These are phyloP conservation scores for Fusarium globosum DNA, from an alignment of 2,329 filamentous ascomycete genomes.

Conservation along the genomic window DNA sequence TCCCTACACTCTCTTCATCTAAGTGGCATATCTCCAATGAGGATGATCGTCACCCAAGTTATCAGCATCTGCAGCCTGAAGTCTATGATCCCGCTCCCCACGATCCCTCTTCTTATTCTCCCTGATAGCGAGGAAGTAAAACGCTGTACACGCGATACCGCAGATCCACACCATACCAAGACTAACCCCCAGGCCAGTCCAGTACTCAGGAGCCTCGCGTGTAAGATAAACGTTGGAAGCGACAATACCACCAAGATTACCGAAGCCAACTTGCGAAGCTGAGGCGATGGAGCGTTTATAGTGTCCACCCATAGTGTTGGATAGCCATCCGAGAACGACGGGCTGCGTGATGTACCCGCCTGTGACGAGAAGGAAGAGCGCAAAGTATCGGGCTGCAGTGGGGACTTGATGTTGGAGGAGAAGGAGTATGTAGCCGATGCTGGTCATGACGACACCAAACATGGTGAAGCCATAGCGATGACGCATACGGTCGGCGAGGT, in stretches of 20 bases:
- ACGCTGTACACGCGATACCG: neutral
- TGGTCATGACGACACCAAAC: neutral
- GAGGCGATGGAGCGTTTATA: constrained; percentile 5
- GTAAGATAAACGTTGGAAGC: constrained; percentile 20
- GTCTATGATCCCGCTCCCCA: constrained; percentile 10
- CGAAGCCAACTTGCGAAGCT: neutral
- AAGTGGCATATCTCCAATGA: constrained; percentile 11
- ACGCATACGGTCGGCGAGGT: neutral
- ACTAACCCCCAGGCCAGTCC: constrained; percentile 10
- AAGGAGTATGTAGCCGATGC: constrained; percentile 12
- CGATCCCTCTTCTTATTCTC: constrained; percentile 27
- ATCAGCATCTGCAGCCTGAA: neutral
- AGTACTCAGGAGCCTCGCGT: constrained; percentile 10
- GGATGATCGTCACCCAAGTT: constrained; percentile 11
- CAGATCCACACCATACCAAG: constrained; percentile 18
- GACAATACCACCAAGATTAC: constrained; percentile 62
- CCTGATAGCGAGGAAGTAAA: neutral
- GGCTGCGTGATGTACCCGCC: constrained; percentile 16
- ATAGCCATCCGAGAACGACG: constrained; percentile 76
- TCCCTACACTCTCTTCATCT: too few relatives aligned
- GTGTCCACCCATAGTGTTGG: constrained; percentile 68
- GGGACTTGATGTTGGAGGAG: constrained; percentile 2
- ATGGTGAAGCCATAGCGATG: constrained; percentile 24
- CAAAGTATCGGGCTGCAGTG: constrained; percentile 23
- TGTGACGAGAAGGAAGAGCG: constrained; percentile 9